Percentiles rank a stretch among this genome's conserved stretches.
These are phyloP conservation scores for Camelina laxa DNA, from an alignment of 345 rosid genomes.

Conservation along the genomic window DNA sequence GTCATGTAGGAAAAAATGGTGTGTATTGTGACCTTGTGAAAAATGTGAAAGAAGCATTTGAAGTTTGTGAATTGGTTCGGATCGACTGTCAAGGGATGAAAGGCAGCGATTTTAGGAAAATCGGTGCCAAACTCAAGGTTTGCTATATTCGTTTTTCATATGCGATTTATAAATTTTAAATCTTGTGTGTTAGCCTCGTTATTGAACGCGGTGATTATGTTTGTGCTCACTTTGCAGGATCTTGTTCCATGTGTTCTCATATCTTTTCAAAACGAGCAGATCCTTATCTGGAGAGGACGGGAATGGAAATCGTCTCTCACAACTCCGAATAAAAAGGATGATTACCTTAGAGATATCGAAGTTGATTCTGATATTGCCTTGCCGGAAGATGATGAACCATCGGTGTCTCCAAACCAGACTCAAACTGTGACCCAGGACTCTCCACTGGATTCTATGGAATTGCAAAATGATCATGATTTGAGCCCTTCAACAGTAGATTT, in stretches of 20 bases:
- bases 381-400: constrained; percentile 44
- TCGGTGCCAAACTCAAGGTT: constrained; percentile 96
- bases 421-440: constrained; percentile 30
- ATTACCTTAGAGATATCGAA: constrained; percentile 35
- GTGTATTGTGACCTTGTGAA: constrained; percentile 68
- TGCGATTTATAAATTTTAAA: not conserved
- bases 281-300: constrained; percentile 86
- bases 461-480: constrained; percentile 30
- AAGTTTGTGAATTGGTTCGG: constrained; percentile 86
- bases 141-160: constrained; percentile 11
- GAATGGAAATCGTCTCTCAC: constrained; percentile 67
- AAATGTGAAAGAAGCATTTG: constrained; percentile 85
- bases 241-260: constrained; percentile 86
- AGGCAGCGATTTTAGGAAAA: constrained; percentile 76
- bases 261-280: constrained; percentile 78
- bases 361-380: constrained; percentile 29
- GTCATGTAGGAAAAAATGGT: constrained; percentile 78
- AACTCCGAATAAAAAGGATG: constrained; percentile 42
- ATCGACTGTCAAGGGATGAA: constrained; percentile 81
- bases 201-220: constrained; percentile 8
- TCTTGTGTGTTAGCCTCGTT: not conserved
- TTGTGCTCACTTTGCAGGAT: constrained; percentile 55
- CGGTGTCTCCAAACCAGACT: constrained; percentile 25
- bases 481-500: constrained; percentile 1
- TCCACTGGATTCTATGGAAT: constrained; percentile 32